Base-by-base conservation (phyloP, 257 asterid genomes). In the Nicotiana tomentosiformis region DNA sequence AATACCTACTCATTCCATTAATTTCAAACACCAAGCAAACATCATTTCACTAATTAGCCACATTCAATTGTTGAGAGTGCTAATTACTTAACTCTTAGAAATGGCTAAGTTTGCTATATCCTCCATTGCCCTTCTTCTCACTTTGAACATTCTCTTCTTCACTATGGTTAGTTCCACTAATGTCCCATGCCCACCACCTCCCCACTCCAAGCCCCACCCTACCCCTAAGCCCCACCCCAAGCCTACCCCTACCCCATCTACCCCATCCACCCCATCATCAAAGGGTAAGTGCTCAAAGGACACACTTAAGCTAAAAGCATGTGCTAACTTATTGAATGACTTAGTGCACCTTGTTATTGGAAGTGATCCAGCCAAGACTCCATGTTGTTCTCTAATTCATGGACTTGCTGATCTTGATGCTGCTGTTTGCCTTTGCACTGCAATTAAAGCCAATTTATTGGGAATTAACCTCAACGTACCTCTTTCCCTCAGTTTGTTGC, bases 381-480 rank as follows among this genome's bases (percentile, higher is more conserved):
- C 79, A 35, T 83, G 87, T 74, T 86, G 87, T 49, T 53, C 70
- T 32, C 56, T 86, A 33, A 51, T 86, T 10, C 11, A 33, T 3
- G 84, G 83, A 49, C 76, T 86, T 3, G 83, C 37, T 23, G 87
- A 86, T 2, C 82, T 84, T 39, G 87, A 84, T 8, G 89, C 89
- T 8, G 89, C 89, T 5, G 70, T 60, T 62, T 86, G 87, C 33
- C 89, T 86, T 67, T 86, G 89, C 85, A 84, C 89, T 51, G 89
- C 83, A n/a, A 43, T 84, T 4, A 84, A 79, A 18, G 89, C 79
- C 20, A 77, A 86, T 16, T 20, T 81, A 0, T 68, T 77, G 85
- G 87, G 89, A 15, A 77, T 66, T 69, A 81, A 81, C 7, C 81
- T 86, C 3, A 81, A 80, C 9, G 17, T 83, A 32, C 69, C 84